phyloP scores from a whole-genome alignment of 176 grass and related monocot species.

The Oryza glumipatula region DNA sequence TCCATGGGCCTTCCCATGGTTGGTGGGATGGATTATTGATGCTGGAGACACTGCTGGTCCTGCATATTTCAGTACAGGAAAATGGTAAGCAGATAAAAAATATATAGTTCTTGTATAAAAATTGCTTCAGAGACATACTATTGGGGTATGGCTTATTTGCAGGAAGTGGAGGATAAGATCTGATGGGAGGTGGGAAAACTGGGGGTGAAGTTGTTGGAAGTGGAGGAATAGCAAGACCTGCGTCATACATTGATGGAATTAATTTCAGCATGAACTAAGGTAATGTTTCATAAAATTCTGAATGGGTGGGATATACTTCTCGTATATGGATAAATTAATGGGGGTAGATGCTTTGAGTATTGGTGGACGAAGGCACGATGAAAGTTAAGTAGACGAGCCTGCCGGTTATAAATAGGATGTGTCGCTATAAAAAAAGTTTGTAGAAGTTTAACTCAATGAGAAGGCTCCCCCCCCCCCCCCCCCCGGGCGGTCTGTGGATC shows the following conservation, averaged over 20 bases:
- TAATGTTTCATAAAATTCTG: slow-evolving; percentile 32
- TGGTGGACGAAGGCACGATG: slow-evolving; percentile 12
- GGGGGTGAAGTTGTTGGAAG: slow-evolving; percentile 7
- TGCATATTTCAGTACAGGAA: slow-evolving; percentile 31
- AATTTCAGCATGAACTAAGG: not conserved
- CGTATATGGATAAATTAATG: slow-evolving; percentile 20
- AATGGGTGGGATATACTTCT: slow-evolving; percentile 21
- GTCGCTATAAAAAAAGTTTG: not conserved
- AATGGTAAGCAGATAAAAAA: slow-evolving; percentile 19
- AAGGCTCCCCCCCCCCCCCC: no score
- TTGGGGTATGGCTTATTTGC: slow-evolving; percentile 23
- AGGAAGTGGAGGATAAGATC: slow-evolving; percentile 17
- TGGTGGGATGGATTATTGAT: slow-evolving; percentile 33
- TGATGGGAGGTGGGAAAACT: not conserved
- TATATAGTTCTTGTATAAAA: not conserved
- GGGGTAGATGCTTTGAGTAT: slow-evolving; percentile 35
- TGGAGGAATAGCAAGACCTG: slow-evolving; percentile 21
- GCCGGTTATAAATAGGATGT: slow-evolving; percentile 14
- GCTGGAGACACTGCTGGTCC: slow-evolving; percentile 45
- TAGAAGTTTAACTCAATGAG: slow-evolving; percentile 32
- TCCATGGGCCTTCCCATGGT: slow-evolving; percentile 42
- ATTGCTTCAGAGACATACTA: slow-evolving; percentile 19
- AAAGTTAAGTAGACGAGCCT: slow-evolving; percentile 1
- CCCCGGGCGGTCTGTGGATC: slow-evolving; percentile 40
- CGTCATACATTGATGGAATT: slow-evolving; percentile 14